Conservation (phyloP, 83 land plant species). For the Diphasiastrum complanatum region DNA sequence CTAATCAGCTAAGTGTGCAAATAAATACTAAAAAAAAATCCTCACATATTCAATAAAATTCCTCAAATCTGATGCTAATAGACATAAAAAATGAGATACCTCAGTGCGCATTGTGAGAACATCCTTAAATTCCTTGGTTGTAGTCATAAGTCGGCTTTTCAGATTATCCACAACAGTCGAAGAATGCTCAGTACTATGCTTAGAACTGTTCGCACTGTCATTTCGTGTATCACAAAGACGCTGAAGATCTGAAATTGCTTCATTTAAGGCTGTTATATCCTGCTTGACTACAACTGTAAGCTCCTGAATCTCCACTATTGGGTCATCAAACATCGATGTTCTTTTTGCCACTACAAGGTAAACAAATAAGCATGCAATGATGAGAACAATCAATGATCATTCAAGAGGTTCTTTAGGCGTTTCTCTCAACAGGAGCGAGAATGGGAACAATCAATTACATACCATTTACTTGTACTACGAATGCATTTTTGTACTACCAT, state of each 20-base stretch:
- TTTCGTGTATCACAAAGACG: slow-evolving; percentile 60
- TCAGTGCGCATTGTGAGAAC: slow-evolving; percentile 85
- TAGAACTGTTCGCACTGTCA: slow-evolving; percentile 62
- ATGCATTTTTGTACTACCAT: not conserved
- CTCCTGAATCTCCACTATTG: slow-evolving; percentile 89
- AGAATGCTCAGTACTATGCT: slow-evolving; percentile 75
- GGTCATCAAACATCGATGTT: slow-evolving; percentile 87
- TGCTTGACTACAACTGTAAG: slow-evolving; percentile 86
- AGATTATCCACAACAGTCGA: slow-evolving; percentile 88
- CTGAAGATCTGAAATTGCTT: slow-evolving; percentile 78
- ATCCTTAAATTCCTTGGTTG: slow-evolving; percentile 93
- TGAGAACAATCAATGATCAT: not conserved
- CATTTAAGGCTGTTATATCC: slow-evolving; percentile 80
- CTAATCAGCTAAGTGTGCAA: not conserved
- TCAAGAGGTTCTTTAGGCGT: not conserved
- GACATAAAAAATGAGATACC: too few relatives aligned
- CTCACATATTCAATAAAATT: not conserved
- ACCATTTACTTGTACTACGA: not conserved
- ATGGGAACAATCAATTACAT: not conserved
- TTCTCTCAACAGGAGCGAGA: not conserved
- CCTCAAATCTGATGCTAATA: not conserved
- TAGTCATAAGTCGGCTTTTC: slow-evolving; percentile 76
- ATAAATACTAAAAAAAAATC: not conserved
- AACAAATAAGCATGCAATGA: slow-evolving; percentile 11
- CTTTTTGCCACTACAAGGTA: slow-evolving; percentile 75